Base-by-base conservation (phyloP, 371 early-diverging fungal species). In the Rhizopus stolonifer region DNA sequence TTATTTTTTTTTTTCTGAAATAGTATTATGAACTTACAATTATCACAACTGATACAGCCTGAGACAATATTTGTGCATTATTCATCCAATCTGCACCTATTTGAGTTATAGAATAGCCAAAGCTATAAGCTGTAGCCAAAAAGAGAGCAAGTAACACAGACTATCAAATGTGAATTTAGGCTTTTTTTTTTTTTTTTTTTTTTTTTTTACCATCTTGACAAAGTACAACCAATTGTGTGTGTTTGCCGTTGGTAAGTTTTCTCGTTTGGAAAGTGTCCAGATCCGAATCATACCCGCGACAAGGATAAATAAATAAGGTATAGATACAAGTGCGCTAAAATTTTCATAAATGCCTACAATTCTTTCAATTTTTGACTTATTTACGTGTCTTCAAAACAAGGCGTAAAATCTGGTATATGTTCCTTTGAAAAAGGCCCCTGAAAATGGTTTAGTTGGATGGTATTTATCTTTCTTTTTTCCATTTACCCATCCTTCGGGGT, bases 361-460 rank as follows among this genome's bases (percentile, higher is more conserved):
- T 25, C 10, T 21, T 14, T 2, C 15, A 3, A 4, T n/a, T 25
- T 14, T 42, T 11, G 10, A 59, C 19, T 19, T 7, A 7, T 67
- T 46, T 76, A 82, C 77, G 76, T 74, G 59, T 88, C 81, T 60
- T 88, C 88, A 54, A 86, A 91, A 63, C 91, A 91, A 19, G 84
- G 82, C 8, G 88, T 84, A 32, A 89, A 85, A 66, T 91, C 89
- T 9, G 86, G 76, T 7, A 74, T 52, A 22, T 86, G 75, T 11
- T 61, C 52, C 11, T 48, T 50, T 24, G 81, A 79, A 70, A 81
- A 83, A 1, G 91, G 89, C 11, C 91, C 89, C 87, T 86, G 64
- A n/a, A n/a, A n/a, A n/a, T n/a, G n/a, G n/a, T n/a, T n/a, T n/a
- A n/a, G n/a, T n/a, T n/a, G n/a, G n/a, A n/a, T n/a, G n/a, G n/a